Evolutionary conservation across 305 asterid species (phyloP).

Genomic region (Solanum aculeatissimum): DNA sequence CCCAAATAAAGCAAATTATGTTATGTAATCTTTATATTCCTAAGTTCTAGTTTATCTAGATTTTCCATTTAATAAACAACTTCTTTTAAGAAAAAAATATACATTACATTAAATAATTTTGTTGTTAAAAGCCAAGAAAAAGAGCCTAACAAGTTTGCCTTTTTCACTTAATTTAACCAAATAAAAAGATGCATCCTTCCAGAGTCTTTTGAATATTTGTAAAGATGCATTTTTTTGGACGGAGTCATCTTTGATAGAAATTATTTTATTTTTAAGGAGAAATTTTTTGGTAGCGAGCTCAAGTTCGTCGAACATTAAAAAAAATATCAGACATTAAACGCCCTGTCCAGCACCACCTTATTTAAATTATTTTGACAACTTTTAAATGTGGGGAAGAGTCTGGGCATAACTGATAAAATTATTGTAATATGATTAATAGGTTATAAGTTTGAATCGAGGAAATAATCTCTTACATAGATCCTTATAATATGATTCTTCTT

Average conservation of each 20-base stretch:
- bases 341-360: not conserved
- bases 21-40: not conserved
- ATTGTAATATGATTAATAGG: not conserved
- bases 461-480: not conserved
- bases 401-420: not conserved
- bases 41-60: not conserved
- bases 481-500: not conserved
- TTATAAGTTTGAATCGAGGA: not conserved
- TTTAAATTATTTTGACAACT: not conserved
- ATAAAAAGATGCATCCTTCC: not conserved
- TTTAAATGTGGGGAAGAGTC: accelerated
- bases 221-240: not conserved
- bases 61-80: not conserved
- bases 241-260: not conserved
- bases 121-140: not conserved
- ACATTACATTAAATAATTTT: not conserved
- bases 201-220: not conserved
- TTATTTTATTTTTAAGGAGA: not conserved
- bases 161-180: not conserved
- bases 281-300: accelerated
- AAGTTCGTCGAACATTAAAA: not conserved
- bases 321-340: no score
- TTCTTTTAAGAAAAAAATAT: not conserved
- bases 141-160: not conserved
- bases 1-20: not conserved